Percentiles rank a stretch among this genome's conserved stretches.
Conservation (phyloP, 768 basidiomycete species). For the Russula vinacea region DNA sequence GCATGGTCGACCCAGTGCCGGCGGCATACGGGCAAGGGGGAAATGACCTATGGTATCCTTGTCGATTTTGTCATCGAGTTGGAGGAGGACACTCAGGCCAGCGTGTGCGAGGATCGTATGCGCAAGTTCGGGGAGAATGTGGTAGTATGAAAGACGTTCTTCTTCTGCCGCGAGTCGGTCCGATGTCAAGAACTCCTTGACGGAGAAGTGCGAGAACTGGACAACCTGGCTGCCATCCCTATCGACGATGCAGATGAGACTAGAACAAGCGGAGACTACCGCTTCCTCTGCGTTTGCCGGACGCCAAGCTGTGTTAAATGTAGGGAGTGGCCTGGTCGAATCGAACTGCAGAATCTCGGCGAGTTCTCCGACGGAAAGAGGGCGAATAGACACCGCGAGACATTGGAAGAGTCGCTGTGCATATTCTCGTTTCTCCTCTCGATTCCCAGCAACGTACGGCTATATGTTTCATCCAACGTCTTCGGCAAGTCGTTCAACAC, state of each 20-base stretch:
- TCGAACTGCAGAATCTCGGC: conserved; percentile 13
- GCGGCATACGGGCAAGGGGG: conserved; percentile 3
- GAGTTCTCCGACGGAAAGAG: conserved; percentile 11
- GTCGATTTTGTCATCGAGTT: neutral
- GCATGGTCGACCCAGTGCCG: conserved; percentile 17
- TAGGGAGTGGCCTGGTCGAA: neutral
- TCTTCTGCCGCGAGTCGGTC: neutral
- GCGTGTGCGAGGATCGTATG: conserved; percentile 6
- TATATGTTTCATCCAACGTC: conserved; percentile 9
- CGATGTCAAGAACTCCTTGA: conserved; percentile 24
- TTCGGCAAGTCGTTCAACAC: neutral
- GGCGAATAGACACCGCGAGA: neutral
- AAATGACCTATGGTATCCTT: neutral
- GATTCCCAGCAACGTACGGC: neutral
- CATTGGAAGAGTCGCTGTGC: conserved; percentile 5
- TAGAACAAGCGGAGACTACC: conserved; percentile 1
- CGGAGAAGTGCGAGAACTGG: conserved; percentile 23
- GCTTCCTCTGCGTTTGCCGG: conserved; percentile 9
- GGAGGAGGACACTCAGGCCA: conserved; percentile 10
- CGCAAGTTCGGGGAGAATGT: conserved; percentile 3
- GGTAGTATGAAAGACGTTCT: conserved; percentile 9
- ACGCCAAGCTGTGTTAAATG: conserved; percentile 3
- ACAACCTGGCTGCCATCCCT: neutral
- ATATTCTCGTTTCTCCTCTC: conserved; percentile 1
- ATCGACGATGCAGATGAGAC: conserved; percentile 3